Evolutionary conservation across 2,329 filamentous ascomycete genomes (phyloP), one percentile per base, ranked within the genome.

Genomic region (Xylaria digitata): DNA sequence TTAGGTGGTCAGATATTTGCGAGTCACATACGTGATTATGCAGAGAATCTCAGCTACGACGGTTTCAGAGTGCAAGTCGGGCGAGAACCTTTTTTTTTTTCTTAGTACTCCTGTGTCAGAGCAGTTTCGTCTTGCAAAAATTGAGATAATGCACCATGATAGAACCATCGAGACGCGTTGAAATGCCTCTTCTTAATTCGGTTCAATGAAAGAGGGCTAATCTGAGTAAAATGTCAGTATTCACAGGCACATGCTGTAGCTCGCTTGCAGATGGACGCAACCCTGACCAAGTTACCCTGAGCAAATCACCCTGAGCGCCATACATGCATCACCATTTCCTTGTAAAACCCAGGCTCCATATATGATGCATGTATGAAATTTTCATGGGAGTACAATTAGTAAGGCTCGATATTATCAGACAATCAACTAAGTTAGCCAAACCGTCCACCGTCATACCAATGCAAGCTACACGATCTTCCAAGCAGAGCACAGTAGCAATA

Each of bases 1-100:
- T 21, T 34, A 37, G 49, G 49, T 37, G 49, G 30, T 52, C 49
- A 52, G 49, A 52, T 37, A 15, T 15, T 40, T 40, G 37, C 37
- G 8, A 40, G 11, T 40, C 37, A 40, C 13, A 40, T 40, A 6
- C 34, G 11, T 40, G 37, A 40, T 40, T 40, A 15, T 15, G 37
- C 37, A 40, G 37, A 13, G 37, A 40, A 13, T 40, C 37, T 40
- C 11, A 40, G 11, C 8, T 40, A 37, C 32, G 32, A 37, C n/a
- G 30, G n/a, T 21, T 15, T 37, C 17, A 34, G 9, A 21, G n/a
- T 37, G 2, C 19, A 13, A 21, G 8, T 15, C 3, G 19, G 37
- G 37, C 37, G 13, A 9, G 37, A 21, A 30, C 32, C 17, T 21
- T 21, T 21, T 3, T 6, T 5, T 37, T 37, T 13, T 9, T n/a